Evolutionary conservation across 495 filamentous ascomycete genomes (phyloP).

Genomic region (Penicillium pulvis): DNA sequence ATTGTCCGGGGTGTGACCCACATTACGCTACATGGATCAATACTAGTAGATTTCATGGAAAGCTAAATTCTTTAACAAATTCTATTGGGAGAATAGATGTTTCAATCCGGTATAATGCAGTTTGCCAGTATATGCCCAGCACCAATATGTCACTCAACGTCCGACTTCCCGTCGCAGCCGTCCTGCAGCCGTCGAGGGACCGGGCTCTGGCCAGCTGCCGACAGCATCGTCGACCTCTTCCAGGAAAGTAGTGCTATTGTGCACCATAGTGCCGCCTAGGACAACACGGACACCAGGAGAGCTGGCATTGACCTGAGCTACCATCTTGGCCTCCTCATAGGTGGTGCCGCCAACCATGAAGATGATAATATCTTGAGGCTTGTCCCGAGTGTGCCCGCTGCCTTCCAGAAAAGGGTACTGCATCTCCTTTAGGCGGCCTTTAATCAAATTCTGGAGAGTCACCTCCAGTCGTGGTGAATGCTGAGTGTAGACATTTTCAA

Average conservation of each 20-base stretch:
- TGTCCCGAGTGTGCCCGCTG: slow-evolving; percentile 79
- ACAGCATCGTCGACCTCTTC: slow-evolving; percentile 85
- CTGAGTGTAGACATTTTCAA: slow-evolving; percentile 98
- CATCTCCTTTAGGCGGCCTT: slow-evolving; percentile 79
- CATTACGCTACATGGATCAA: background rate
- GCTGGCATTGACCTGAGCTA: slow-evolving; percentile 88
- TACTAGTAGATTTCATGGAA: too few species aligned
- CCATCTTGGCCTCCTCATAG: slow-evolving; percentile 94
- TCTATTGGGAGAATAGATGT: background rate
- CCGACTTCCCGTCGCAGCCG: slow-evolving; percentile 66
- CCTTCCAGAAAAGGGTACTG: slow-evolving; percentile 93
- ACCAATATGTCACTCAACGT: slow-evolving; percentile 28
- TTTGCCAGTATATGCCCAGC: background rate
- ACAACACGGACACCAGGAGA: slow-evolving; percentile 87
- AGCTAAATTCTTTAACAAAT: background rate
- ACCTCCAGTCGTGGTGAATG: slow-evolving; percentile 87
- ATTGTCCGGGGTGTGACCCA: slow-evolving; percentile 12
- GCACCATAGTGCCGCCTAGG: slow-evolving; percentile 78
- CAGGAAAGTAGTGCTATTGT: slow-evolving; percentile 84
- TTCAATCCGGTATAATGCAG: slow-evolving; percentile 4
- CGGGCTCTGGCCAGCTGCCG: slow-evolving; percentile 74
- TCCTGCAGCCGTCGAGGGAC: slow-evolving; percentile 67
- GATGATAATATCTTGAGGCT: slow-evolving; percentile 93
- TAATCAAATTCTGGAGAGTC: slow-evolving; percentile 89
- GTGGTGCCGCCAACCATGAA: slow-evolving; percentile 93